A percentile compares a stretch with the other conserved stretches of the same genome.
Evolutionary conservation across 495 filamentous ascomycete species (phyloP).

Genomic region (Aspergillus asperescens): DNA sequence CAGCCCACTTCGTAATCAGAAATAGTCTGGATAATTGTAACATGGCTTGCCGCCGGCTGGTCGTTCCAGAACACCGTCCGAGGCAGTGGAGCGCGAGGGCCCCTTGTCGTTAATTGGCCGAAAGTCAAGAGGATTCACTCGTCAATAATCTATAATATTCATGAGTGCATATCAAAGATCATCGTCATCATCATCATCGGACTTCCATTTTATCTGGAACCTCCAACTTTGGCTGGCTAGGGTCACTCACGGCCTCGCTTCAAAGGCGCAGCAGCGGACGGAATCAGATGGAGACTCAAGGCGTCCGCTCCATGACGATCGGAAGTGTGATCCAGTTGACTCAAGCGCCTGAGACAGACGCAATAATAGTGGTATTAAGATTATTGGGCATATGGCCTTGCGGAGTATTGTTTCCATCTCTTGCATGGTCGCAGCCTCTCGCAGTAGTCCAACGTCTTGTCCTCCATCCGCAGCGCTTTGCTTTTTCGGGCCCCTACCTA

Average conservation of each 20-base stretch:
- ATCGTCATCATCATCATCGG: constrained; percentile 1
- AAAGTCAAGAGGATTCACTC: neutral
- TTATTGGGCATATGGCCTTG: neutral
- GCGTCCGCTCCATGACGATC: neutral
- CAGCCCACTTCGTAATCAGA: neutral
- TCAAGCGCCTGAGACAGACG: neutral
- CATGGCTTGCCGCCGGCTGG: constrained; percentile 2
- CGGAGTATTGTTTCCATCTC: constrained; percentile 7
- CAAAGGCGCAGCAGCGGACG: neutral
- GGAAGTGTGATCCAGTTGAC: neutral
- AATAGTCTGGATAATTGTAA: constrained; percentile 1
- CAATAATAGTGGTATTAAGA: neutral
- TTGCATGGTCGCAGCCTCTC: neutral
- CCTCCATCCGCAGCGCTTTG: neutral
- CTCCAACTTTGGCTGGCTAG: too few species aligned
- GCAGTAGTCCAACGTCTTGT: neutral
- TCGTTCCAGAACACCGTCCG: constrained; percentile 6
- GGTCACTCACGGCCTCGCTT: neutral
- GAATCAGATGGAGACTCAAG: neutral
- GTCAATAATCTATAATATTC: neutral
- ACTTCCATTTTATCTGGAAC: constrained; percentile 2
- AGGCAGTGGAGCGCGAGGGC: constrained; percentile 1
- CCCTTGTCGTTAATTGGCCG: neutral
- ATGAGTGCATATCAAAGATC: neutral
- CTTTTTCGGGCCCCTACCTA: too few species aligned